Evolutionary conservation across 1,284 basidiomycete species (phyloP).

Genomic region (Boletellus deceptivus): DNA sequence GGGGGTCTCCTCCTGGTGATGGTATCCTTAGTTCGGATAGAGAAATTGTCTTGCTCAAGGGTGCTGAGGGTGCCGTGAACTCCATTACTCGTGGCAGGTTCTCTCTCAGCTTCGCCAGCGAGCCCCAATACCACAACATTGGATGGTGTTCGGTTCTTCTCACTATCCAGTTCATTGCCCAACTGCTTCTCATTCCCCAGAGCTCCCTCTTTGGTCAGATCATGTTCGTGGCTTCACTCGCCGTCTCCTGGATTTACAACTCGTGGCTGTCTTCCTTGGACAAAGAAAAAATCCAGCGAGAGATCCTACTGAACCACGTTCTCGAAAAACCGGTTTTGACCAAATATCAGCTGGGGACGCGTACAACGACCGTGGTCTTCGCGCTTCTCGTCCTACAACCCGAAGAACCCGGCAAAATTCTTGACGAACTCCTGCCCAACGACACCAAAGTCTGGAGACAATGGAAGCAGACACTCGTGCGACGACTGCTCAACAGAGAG

Average conservation of each 20-base stretch:
- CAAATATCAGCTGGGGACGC: constrained; percentile 31
- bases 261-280: constrained; percentile 27
- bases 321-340: constrained; percentile 21
- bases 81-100: constrained; percentile 30
- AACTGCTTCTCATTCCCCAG: constrained; percentile 33
- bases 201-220: constrained; percentile 33
- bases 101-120: constrained; percentile 22
- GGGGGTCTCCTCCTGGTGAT: constrained; percentile 27
- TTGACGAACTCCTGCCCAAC: constrained; percentile 30
- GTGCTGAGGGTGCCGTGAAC: constrained; percentile 32
- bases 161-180: constrained; percentile 29
- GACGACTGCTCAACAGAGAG: constrained; percentile 15
- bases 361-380: constrained; percentile 31
- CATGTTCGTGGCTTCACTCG: constrained; percentile 29
- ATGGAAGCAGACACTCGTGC: constrained; percentile 24
- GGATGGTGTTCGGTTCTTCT: constrained; percentile 30
- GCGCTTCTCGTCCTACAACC: constrained; percentile 28
- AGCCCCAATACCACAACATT: constrained; percentile 22
- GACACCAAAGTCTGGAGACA: constrained; percentile 33
- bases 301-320: constrained; percentile 25
- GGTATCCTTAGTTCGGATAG: constrained; percentile 24
- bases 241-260: constrained; percentile 29
- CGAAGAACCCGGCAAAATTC: constrained; percentile 21
- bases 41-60: constrained; percentile 27
- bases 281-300: constrained; percentile 27